These are phyloP conservation scores for Blastobotrys ciferrii DNA, from an alignment of 1,139 yeast species.

Conservation along the genomic window DNA sequence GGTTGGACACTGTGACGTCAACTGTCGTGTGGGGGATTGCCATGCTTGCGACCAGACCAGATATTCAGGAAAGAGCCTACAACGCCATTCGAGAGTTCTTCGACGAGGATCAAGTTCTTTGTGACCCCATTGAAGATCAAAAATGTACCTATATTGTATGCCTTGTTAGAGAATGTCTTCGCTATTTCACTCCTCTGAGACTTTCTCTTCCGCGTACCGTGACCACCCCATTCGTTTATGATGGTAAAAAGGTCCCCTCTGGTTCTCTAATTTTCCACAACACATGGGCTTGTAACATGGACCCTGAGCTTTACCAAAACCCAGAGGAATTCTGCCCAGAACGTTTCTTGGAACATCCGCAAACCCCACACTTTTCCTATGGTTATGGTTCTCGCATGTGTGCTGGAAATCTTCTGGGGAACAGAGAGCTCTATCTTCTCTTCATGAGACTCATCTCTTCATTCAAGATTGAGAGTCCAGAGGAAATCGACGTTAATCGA, in stretches of 20 bases:
- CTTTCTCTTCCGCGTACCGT: constrained; percentile 62
- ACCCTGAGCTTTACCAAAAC: constrained; percentile 41
- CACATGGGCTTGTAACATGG: constrained; percentile 69
- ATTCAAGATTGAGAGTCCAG: constrained; percentile 36
- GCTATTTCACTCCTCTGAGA: constrained; percentile 61
- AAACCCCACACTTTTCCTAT: constrained; percentile 52
- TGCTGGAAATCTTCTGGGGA: constrained; percentile 60
- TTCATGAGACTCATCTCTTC: constrained; percentile 41
- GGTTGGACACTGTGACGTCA: constrained; percentile 67
- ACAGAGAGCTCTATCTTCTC: constrained; percentile 55
- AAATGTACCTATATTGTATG: constrained; percentile 53
- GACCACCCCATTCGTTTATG: constrained; percentile 46
- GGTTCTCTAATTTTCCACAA: constrained; percentile 62
- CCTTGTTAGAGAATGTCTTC: constrained; percentile 56
- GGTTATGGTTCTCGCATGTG: constrained; percentile 72
- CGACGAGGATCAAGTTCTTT: constrained; percentile 46
- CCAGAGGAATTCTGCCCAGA: constrained; percentile 57
- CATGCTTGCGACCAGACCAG: constrained; percentile 48
- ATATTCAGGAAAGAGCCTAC: constrained; percentile 46
- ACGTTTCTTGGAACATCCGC: constrained; percentile 48
- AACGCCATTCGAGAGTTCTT: constrained; percentile 38
- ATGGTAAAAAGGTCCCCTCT: constrained; percentile 46
- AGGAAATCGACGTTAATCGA: constrained; percentile 24
- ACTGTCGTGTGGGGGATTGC: constrained; percentile 57
- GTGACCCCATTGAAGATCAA: constrained; percentile 37